phyloP scores from a whole-genome alignment of 2,329 filamentous ascomycete species.

The Fusarium lateritium region DNA sequence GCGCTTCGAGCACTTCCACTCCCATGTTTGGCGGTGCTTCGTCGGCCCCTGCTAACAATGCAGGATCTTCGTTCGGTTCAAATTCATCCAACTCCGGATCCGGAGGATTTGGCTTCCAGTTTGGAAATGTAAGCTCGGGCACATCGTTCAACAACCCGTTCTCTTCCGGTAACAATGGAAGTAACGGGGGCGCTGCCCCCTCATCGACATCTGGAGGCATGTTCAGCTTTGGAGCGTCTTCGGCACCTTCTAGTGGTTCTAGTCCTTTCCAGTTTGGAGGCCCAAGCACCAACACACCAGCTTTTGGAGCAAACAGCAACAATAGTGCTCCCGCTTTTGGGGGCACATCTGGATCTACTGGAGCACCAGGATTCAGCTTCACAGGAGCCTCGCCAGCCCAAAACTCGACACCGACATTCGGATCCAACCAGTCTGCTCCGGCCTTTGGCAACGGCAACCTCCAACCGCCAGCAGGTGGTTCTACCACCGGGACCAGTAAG shows the following conservation, averaged over 20 bases:
- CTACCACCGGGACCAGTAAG: conserved; percentile 64
- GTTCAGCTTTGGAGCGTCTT: conserved; percentile 58
- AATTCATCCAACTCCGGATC: conserved; percentile 45
- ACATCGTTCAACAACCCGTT: conserved; percentile 60
- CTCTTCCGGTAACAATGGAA: conserved; percentile 48
- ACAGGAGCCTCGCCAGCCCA: conserved; percentile 53
- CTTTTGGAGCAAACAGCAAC: conserved; percentile 49
- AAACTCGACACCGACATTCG: conserved; percentile 52
- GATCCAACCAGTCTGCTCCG: conserved; percentile 54
- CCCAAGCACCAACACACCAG: conserved; percentile 41
- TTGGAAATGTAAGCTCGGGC: conserved; percentile 48
- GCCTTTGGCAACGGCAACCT: conserved; percentile 57
- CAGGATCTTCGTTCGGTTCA: conserved; percentile 57
- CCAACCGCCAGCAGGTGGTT: conserved; percentile 60
- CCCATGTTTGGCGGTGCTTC: conserved; percentile 54
- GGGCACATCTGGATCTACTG: conserved; percentile 48
- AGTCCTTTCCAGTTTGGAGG: conserved; percentile 59
- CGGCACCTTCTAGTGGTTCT: conserved; percentile 49
- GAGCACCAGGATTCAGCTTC: conserved; percentile 58
- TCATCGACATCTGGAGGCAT: conserved; percentile 48
- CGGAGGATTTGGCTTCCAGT: conserved; percentile 52
- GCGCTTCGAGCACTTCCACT: conserved; percentile 45
- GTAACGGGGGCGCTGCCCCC: conserved; percentile 42
- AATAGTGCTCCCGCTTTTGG: conserved; percentile 52
- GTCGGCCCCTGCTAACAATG: conserved; percentile 42